phyloP scores from a whole-genome alignment of 208 protist genomes.

The Crithidia sp. region DNA sequence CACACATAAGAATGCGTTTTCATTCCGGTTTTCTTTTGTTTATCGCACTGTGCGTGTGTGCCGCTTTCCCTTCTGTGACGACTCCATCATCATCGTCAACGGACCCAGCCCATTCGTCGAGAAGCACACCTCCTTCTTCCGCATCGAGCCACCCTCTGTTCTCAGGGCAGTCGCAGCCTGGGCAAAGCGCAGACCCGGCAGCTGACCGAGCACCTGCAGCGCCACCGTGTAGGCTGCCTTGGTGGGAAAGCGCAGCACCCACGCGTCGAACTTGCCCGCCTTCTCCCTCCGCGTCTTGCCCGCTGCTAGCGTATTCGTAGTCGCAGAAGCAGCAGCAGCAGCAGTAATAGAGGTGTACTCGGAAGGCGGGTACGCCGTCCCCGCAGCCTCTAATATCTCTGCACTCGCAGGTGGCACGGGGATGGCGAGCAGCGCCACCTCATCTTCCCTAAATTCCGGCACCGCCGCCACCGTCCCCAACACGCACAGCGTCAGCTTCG shows the following conservation, averaged over 20 bases:
- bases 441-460: neutral
- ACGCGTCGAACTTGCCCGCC: slow-evolving; percentile 8
- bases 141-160: too few relatives aligned
- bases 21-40: neutral
- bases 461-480: neutral
- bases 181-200: slow-evolving; percentile 1
- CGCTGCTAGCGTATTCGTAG: neutral
- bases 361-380: neutral
- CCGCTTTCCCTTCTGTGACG: neutral
- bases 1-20: neutral
- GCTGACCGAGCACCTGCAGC: neutral
- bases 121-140: neutral
- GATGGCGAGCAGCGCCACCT: slow-evolving; percentile 7
- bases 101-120: neutral
- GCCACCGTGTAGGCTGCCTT: neutral
- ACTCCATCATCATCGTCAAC: neutral
- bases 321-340: neutral
- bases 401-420: neutral
- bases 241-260: slow-evolving; percentile 1
- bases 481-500: slow-evolving; percentile 15
- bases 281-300: slow-evolving; percentile 6
- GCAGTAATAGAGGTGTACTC: neutral
- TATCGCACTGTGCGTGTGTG: neutral
- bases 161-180: too few relatives aligned
- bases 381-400: too few relatives aligned